A percentile compares a stretch with the other conserved stretches of the same genome.
Evolutionary conservation across 768 basidiomycete species (phyloP).

Genomic region (Tylopilus vinaceipallidus): DNA sequence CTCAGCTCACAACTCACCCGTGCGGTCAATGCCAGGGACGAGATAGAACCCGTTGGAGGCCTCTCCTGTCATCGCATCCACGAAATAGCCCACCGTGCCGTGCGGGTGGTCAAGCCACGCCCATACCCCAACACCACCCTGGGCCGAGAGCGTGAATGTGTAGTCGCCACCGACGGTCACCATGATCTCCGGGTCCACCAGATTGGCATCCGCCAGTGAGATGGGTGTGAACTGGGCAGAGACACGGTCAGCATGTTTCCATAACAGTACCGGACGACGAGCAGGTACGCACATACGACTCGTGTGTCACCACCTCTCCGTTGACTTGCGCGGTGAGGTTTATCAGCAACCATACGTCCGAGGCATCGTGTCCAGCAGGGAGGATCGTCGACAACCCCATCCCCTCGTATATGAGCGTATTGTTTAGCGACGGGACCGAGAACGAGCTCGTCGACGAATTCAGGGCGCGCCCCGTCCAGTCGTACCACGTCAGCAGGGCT

Average conservation of each 20-base stretch:
- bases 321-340: conserved; percentile 47
- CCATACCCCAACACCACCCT: conserved; percentile 54
- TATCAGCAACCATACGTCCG: conserved; percentile 51
- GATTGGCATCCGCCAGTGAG: conserved; percentile 42
- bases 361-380: conserved; percentile 38
- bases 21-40: conserved; percentile 50
- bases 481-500: conserved; percentile 56
- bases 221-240: conserved; percentile 53
- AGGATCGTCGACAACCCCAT: conserved; percentile 44
- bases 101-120: conserved; percentile 60
- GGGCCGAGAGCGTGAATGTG: conserved; percentile 51
- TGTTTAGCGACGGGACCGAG: conserved; percentile 48
- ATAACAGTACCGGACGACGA: background rate
- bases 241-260: background rate
- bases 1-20: conserved; percentile 38
- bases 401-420: conserved; percentile 41
- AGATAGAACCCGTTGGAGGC: conserved; percentile 56
- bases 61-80: conserved; percentile 39
- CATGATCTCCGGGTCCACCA: conserved; percentile 48
- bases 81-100: conserved; percentile 54
- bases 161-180: conserved; percentile 33
- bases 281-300: conserved; percentile 47
- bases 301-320: conserved; percentile 42
- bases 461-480: conserved; percentile 47
- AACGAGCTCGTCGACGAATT: conserved; percentile 39